Base-by-base conservation (phyloP, 129 eudicot species). In the Calendula officinalis region DNA sequence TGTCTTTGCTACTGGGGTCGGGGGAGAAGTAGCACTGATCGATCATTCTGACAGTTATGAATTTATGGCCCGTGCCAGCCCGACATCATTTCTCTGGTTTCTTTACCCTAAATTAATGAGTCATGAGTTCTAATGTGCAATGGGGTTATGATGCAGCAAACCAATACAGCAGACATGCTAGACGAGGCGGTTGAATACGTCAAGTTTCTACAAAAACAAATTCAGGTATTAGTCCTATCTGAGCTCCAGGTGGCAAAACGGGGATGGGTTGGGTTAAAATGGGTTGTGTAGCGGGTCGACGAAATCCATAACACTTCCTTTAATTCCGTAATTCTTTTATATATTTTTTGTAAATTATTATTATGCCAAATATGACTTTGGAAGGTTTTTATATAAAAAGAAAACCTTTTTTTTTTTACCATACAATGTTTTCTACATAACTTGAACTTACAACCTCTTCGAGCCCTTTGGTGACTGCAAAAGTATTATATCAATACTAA, bases 101-200 rank as follows among this genome's bases (percentile, higher is more conserved):
- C 10, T 40, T 39, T 67, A 40, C 51, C 30, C 41, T 53, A 54
- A 64, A 64, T n/a, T n/a, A n/a, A 33, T 32, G 42, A 69, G 4
- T 37, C 5, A 13, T 15, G 30, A 55, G 53, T 34, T 41, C 44
- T 56, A 46, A 69, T 69, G 49, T 46, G 66, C 6, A 17, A 52
- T 72, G 77, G 55, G 47, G 43, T 63, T 44, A 4, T 54, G 45
- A 42, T 74, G 82, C 94, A 91, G 98, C 98, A 91, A 91, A 91
- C 96, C 6, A 91, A 91, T 74, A 91, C 98, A 0, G 94, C 98
- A 22, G 98, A 91, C 77, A 91, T 91, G 98, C 68, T 91, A 61
- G 98, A 91, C 6, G 98, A 91, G 85, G 98, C 98, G 4, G 98
- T 91, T 33, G 90, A 89, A 49, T 91, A 91, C 48, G 98, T 91